Evolutionary conservation across 2,329 filamentous ascomycete species (phyloP).

Genomic region (Aureobasidium sp.): DNA sequence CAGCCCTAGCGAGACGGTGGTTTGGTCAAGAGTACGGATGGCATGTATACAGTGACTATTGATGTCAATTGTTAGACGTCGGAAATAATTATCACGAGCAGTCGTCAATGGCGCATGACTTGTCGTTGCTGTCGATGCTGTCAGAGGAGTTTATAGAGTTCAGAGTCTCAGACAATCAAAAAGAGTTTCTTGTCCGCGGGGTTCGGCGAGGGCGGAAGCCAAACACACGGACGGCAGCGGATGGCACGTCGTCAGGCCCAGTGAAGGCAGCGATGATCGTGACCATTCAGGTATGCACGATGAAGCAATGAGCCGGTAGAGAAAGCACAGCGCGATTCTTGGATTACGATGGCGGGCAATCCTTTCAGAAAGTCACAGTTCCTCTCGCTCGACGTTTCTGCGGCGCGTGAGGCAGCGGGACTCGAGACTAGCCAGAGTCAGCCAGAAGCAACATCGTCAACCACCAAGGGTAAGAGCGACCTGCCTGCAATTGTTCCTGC

Average conservation of each 20-base stretch:
- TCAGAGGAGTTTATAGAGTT: neutral
- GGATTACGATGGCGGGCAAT: constrained; percentile 9
- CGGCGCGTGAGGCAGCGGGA: constrained; percentile 6
- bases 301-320: constrained; percentile 13
- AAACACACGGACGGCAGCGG: neutral
- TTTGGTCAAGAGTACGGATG: constrained; percentile 49
- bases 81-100: neutral
- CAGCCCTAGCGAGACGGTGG: constrained; percentile 50
- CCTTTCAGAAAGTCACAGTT: constrained; percentile 9
- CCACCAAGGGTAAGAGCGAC: neutral
- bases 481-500: neutral
- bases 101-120: neutral
- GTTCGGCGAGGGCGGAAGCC: neutral
- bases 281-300: constrained; percentile 1
- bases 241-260: neutral
- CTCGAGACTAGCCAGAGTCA: neutral
- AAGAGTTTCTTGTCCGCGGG: neutral
- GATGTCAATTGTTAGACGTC: neutral
- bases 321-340: neutral
- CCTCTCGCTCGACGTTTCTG: neutral
- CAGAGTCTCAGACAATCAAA: neutral
- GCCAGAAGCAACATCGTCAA: neutral
- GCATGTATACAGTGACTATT: constrained; percentile 56
- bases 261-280: neutral
- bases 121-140: neutral